phyloP scores from a whole-genome alignment of 345 rosid species.

The Trapa incisa region DNA sequence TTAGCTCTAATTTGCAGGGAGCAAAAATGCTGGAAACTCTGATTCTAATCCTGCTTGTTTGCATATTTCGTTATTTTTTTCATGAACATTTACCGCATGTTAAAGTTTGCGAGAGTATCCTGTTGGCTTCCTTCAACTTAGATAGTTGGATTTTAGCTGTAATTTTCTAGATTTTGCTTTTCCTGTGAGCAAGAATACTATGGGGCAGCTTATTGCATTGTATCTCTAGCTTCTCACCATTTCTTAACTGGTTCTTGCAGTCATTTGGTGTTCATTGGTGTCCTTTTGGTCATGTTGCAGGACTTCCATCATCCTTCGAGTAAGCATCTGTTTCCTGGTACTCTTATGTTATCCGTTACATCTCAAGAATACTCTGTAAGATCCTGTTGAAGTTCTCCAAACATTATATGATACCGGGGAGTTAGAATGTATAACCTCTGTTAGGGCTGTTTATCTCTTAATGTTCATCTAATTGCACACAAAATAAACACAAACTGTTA shows the following conservation, averaged over 20 bases:
- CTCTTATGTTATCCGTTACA: neutral
- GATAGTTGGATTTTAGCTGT: neutral
- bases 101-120: neutral
- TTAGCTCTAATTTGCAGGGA: too few relatives aligned
- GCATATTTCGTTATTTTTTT: neutral
- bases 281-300: slow-evolving; percentile 70
- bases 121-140: neutral
- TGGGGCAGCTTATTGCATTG: neutral
- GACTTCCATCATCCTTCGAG: slow-evolving; percentile 54
- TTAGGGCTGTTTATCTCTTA: neutral
- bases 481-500: neutral
- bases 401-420: neutral
- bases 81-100: neutral
- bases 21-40: too few relatives aligned
- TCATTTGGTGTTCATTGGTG: slow-evolving; percentile 95
- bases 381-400: neutral
- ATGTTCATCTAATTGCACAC: neutral
- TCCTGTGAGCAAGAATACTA: neutral
- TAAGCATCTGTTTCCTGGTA: neutral
- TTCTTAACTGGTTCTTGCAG: slow-evolving; percentile 36
- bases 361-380: too few relatives aligned
- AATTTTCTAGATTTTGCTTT: neutral
- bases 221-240: slow-evolving; percentile 8
- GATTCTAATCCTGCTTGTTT: neutral
- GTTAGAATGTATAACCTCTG: neutral